These are phyloP conservation scores for Galium porrigens DNA, from an alignment of 305 asterid genomes.

Conservation along the genomic window DNA sequence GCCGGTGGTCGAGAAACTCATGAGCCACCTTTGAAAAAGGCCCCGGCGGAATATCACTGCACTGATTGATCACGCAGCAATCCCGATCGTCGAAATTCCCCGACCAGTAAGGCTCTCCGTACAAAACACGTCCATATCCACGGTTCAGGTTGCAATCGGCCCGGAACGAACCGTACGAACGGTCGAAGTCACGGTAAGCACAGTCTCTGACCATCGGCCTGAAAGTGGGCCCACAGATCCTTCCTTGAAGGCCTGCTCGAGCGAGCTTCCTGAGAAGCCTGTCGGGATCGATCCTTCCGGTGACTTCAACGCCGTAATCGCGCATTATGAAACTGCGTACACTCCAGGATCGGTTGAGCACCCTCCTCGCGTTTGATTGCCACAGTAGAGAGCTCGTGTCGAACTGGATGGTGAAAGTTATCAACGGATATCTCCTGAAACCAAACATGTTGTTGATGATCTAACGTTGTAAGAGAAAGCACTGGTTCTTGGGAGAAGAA, in stretches of 20 bases:
- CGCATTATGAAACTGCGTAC: neutral
- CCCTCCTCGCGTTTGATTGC: neutral
- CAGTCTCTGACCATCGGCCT: neutral
- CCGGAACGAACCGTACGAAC: neutral
- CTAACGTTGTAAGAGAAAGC: neutral
- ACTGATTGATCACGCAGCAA: neutral
- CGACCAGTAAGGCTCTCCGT: too few species aligned
- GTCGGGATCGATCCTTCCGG: neutral
- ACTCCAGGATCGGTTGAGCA: neutral
- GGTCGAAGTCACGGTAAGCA: neutral
- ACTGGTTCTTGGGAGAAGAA: neutral
- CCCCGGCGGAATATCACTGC: constrained; percentile 1
- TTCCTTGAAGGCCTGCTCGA: neutral
- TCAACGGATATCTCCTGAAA: neutral
- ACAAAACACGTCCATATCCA: neutral
- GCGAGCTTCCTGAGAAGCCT: neutral
- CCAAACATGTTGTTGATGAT: constrained; percentile 2
- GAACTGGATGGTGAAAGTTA: neutral
- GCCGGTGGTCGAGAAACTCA: neutral
- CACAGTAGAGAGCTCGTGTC: neutral
- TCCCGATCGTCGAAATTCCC: neutral
- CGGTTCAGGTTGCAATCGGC: neutral
- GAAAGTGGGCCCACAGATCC: neutral
- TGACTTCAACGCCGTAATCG: neutral
- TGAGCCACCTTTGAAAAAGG: constrained; percentile 3